Percentiles rank a stretch among this genome's conserved stretches.
Conservation (phyloP, 768 basidiomycete genomes). For the Boletus pseudopeckii region DNA sequence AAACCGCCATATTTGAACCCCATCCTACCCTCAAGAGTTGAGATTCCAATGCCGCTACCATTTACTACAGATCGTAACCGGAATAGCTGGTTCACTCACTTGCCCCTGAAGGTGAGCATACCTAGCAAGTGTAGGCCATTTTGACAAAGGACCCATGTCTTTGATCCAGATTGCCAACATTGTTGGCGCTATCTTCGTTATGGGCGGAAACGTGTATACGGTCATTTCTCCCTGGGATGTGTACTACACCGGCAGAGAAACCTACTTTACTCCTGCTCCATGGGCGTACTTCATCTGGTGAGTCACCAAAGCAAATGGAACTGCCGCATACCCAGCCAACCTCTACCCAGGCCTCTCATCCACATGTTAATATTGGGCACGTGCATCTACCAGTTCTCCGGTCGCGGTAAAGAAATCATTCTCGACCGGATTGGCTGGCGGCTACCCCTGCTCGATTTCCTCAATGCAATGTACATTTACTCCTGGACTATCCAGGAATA, state of each 20-base stretch:
- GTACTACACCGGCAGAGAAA: constrained; percentile 51
- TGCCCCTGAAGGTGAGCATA: constrained; percentile 49
- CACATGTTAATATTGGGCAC: constrained; percentile 65
- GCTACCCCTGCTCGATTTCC: constrained; percentile 57
- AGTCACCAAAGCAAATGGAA: constrained; percentile 8
- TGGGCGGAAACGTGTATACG: constrained; percentile 60
- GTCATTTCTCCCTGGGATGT: constrained; percentile 51
- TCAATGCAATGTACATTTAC: constrained; percentile 64
- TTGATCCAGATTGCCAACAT: constrained; percentile 48
- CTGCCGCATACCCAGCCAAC: background rate
- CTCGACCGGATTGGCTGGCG: constrained; percentile 66
- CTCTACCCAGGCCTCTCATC: constrained; percentile 47
- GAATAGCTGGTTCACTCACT: constrained; percentile 44
- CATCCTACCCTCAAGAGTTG: constrained; percentile 7
- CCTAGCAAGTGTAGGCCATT: background rate
- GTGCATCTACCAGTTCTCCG: constrained; percentile 58
- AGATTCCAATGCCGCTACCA: constrained; percentile 23
- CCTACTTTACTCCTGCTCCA: constrained; percentile 64
- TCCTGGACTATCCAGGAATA: constrained; percentile 56
- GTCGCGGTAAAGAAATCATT: constrained; percentile 51
- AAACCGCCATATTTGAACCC: constrained; percentile 6
- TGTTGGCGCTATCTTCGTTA: constrained; percentile 50
- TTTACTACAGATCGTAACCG: constrained; percentile 21
- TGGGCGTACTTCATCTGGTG: constrained; percentile 65
- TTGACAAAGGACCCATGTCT: constrained; percentile 1